phyloP scores from a whole-genome alignment of 2,329 filamentous ascomycete genomes.

The Diaporthe nobilis region DNA sequence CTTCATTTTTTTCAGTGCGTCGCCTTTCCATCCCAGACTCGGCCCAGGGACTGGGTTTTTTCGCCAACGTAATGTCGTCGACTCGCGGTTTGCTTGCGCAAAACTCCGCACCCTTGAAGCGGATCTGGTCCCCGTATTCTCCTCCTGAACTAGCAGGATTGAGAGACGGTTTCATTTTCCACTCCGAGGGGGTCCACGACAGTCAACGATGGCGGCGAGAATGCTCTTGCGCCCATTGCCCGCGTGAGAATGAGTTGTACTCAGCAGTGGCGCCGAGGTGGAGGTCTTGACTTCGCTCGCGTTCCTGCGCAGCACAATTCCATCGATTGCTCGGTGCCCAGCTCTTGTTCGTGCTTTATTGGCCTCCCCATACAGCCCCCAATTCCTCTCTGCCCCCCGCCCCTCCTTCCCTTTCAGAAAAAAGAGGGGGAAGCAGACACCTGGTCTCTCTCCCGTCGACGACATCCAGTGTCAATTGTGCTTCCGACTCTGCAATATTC shows the following conservation, averaged over 20 bases:
- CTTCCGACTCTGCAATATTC: conserved; percentile 50
- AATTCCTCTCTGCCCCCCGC: conserved; percentile 38
- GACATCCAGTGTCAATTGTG: conserved; percentile 62
- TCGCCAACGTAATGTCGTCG: neutral
- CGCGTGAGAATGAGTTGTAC: conserved; percentile 20
- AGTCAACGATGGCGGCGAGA: neutral
- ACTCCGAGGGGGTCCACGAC: neutral
- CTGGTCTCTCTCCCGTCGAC: conserved; percentile 51
- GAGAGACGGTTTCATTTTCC: neutral
- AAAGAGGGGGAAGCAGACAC: conserved; percentile 43
- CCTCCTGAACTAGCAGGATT: conserved; percentile 39
- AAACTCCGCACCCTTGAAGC: neutral
- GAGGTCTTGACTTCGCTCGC: conserved; percentile 44
- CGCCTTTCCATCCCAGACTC: conserved; percentile 31
- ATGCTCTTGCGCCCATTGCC: conserved; percentile 1
- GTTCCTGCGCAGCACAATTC: conserved; percentile 52
- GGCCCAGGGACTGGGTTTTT: neutral
- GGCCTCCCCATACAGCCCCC: conserved; percentile 50
- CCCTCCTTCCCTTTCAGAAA: neutral
- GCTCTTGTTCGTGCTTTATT: conserved; percentile 47
- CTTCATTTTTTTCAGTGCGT: neutral
- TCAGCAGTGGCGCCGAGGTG: conserved; percentile 22
- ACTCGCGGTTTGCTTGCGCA: neutral
- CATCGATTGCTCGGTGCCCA: conserved; percentile 45
- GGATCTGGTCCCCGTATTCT: neutral